Percentiles rank a stretch among this genome's conserved stretches.
These are phyloP conservation scores for cucumber (Cucumis sativus) DNA, from an alignment of 306 rosid species.

Conservation along the genomic window DNA sequence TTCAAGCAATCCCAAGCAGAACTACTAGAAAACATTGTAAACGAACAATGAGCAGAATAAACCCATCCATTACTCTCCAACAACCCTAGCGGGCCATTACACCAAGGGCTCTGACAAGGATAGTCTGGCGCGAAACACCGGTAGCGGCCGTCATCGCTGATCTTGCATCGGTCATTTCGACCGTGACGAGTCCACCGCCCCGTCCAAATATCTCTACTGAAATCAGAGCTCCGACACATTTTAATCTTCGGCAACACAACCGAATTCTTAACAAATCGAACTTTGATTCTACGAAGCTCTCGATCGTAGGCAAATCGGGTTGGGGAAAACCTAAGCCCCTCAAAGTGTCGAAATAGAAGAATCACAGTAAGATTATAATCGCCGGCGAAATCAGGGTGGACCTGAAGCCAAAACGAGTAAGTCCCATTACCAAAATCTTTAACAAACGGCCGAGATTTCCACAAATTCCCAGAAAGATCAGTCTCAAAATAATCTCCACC, in stretches of 20 bases:
- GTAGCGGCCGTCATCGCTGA: constrained; percentile 62
- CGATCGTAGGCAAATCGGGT: constrained; percentile 39
- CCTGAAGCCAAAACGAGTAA: constrained; percentile 57
- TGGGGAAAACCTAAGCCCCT: constrained; percentile 67
- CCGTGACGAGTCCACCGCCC: constrained; percentile 95
- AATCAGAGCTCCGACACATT: constrained; percentile 49
- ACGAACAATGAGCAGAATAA: constrained; percentile 77
- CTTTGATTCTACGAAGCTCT: constrained; percentile 32
- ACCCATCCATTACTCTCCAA: constrained; percentile 99
- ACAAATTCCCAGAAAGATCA: constrained; percentile 71
- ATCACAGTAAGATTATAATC: constrained; percentile 48
- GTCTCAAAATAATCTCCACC: constrained; percentile 94
- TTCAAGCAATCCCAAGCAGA: constrained; percentile 79
- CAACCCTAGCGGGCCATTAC: constrained; percentile 63
- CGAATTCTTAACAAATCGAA: constrained; percentile 34
- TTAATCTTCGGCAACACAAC: constrained; percentile 37
- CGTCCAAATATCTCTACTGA: constrained; percentile 50
- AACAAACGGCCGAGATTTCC: constrained; percentile 80
- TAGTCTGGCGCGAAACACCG: constrained; percentile 45
- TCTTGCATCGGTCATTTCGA: constrained; percentile 48
- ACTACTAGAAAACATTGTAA: constrained; percentile 41
- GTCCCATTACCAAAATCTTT: constrained; percentile 74
- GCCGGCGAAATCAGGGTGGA: constrained; percentile 71
- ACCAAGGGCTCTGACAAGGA: constrained; percentile 73
- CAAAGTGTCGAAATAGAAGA: constrained; percentile 59